Evolutionary conservation across 1,284 basidiomycete genomes (phyloP).

Genomic region (Ganoderma lingzhi): DNA sequence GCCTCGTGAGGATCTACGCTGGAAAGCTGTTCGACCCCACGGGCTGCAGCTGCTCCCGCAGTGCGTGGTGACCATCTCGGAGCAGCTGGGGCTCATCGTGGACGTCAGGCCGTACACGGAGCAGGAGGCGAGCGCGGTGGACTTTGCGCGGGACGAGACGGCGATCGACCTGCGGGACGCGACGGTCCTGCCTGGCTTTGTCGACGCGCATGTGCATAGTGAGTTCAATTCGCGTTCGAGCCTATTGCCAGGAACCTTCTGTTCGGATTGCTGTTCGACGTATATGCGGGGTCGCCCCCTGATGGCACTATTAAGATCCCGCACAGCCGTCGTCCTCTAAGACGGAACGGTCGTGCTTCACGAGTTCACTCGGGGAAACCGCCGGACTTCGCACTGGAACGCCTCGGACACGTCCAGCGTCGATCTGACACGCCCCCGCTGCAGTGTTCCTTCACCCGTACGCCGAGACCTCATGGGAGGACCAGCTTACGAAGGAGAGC

Average conservation of each 20-base stretch:
- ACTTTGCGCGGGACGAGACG: conserved; percentile 23
- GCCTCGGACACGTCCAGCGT: conserved; percentile 46
- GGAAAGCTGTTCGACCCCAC: conserved; percentile 53
- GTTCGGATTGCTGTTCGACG: neutral
- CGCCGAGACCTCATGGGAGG: conserved; percentile 64
- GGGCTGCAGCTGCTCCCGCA: conserved; percentile 44
- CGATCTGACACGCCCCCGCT: conserved; percentile 9
- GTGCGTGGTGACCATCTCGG: conserved; percentile 51
- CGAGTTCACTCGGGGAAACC: neutral
- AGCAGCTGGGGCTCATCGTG: conserved; percentile 20
- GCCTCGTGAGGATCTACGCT: conserved; percentile 44
- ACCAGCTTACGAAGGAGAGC: conserved; percentile 69
- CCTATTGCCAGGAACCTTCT: neutral
- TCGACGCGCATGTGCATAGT: conserved; percentile 76
- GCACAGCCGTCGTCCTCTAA: neutral
- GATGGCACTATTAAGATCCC: neutral
- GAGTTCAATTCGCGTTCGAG: conserved; percentile 36
- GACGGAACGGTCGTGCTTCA: neutral
- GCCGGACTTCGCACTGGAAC: neutral
- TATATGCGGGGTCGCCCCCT: conserved; percentile 26
- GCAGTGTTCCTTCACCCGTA: conserved; percentile 72
- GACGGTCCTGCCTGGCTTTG: conserved; percentile 69
- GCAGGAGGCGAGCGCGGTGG: conserved; percentile 14
- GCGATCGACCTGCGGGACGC: conserved; percentile 57
- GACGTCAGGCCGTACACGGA: conserved; percentile 26